Conservation (phyloP, 2,329 filamentous ascomycete species). For the Aspergillus eucalypticola region DNA sequence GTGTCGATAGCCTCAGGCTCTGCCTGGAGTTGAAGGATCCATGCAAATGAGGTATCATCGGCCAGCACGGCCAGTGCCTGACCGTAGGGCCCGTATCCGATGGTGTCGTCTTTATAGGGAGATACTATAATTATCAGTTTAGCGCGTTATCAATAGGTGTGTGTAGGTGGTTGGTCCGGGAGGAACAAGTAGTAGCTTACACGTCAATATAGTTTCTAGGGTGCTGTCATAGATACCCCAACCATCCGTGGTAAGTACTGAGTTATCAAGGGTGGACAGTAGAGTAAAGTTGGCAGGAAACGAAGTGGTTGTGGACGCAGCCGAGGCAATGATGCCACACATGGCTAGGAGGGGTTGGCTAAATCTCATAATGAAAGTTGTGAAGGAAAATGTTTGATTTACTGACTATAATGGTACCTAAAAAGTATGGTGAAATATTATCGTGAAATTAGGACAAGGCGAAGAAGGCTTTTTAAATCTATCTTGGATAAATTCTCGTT, state of each 20-base stretch:
- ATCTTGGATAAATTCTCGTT: not conserved
- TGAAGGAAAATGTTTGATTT: not conserved
- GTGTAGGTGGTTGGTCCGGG: not conserved
- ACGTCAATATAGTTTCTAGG: not conserved
- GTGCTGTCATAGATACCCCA: constrained; percentile 3
- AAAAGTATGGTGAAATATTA: not conserved
- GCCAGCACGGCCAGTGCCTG: not conserved
- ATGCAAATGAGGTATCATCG: not conserved
- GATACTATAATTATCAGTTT: not conserved
- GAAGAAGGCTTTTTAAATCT: not conserved
- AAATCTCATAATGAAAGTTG: not conserved
- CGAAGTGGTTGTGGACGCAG: not conserved
- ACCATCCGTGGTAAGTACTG: constrained; percentile 1
- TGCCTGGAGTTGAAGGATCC: not conserved
- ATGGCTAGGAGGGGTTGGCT: not conserved
- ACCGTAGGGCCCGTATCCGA: not conserved
- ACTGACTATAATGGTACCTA: not conserved
- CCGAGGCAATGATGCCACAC: not conserved
- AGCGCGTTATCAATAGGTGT: not conserved
- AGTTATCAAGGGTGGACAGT: constrained; percentile 1
- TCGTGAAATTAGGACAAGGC: not conserved
- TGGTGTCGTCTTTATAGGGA: not conserved
- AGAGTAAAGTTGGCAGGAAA: constrained; percentile 4
- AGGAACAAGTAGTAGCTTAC: not conserved
- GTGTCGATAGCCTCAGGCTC: constrained; percentile 1